A percentile compares a stretch with the other conserved stretches of the same genome.
Conservation (phyloP, 768 basidiomycete genomes). For the Termitomyces eurrhizus region DNA sequence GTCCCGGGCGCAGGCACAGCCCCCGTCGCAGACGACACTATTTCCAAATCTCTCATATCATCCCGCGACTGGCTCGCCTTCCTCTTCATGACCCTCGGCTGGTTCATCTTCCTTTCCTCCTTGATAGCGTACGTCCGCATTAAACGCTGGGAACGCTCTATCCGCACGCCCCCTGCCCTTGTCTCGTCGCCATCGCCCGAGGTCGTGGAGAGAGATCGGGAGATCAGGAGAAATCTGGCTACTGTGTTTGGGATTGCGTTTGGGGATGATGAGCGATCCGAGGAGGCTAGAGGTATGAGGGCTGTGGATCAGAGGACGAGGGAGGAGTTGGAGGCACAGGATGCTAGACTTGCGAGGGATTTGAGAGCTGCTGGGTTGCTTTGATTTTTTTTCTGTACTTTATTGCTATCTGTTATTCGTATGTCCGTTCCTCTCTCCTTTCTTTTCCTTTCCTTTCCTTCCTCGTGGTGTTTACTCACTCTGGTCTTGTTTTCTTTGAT, state of each 20-base stretch:
- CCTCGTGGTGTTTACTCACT: too few relatives aligned
- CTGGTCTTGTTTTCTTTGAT: too few relatives aligned
- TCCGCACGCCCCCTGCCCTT: slow-evolving; percentile 44
- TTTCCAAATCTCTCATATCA: slow-evolving; percentile 28
- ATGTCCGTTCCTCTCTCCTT: background rate
- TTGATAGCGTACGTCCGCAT: slow-evolving; percentile 79
- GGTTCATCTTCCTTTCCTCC: slow-evolving; percentile 89
- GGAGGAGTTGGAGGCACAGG: slow-evolving; percentile 23
- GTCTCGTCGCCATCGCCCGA: slow-evolving; percentile 34
- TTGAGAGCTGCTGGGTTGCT: slow-evolving; percentile 53
- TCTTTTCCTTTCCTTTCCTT: too few relatives aligned
- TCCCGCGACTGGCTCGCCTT: slow-evolving; percentile 90
- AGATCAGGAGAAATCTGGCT: slow-evolving; percentile 48
- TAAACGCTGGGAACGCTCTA: slow-evolving; percentile 78
- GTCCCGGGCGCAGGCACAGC: slow-evolving; percentile 19
- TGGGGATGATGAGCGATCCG: slow-evolving; percentile 25
- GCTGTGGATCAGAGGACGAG: background rate
- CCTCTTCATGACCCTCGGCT: slow-evolving; percentile 88
- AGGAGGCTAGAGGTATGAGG: background rate
- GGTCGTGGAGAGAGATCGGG: slow-evolving; percentile 48
- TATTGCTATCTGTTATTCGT: background rate
- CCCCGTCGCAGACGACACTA: slow-evolving; percentile 38
- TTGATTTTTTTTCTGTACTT: slow-evolving; percentile 21
- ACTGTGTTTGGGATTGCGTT: slow-evolving; percentile 47
- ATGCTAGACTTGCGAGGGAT: slow-evolving; percentile 45